A percentile compares a stretch with the other conserved stretches of the same genome.
phyloP scores from a whole-genome alignment of 352 stramenopile species.

The Globisporangium rhizosaccharum region DNA sequence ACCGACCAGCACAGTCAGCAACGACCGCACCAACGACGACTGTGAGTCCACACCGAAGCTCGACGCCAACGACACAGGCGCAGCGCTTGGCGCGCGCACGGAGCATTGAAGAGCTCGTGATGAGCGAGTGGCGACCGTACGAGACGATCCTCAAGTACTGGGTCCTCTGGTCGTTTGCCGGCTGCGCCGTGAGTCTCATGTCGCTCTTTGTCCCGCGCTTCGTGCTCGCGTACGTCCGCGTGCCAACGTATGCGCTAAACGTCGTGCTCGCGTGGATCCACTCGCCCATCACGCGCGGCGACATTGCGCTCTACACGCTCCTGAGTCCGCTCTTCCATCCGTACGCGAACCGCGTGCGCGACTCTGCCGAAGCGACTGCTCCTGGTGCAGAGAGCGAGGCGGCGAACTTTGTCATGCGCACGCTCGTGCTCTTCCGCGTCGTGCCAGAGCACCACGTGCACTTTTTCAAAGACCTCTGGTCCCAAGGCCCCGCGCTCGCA shows the following conservation, averaged over 20 bases:
- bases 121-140: slow-evolving; percentile 61
- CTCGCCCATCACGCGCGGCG: slow-evolving; percentile 61
- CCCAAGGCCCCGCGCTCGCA: slow-evolving; percentile 68
- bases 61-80: background rate
- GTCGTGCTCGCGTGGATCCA: slow-evolving; percentile 80
- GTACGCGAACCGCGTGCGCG: slow-evolving; percentile 64
- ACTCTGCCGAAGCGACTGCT: slow-evolving; percentile 19
- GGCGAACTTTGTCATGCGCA: slow-evolving; percentile 60
- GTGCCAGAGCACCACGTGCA: slow-evolving; percentile 63
- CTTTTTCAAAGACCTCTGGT: slow-evolving; percentile 71
- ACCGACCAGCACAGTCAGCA: background rate
- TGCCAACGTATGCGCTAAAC: slow-evolving; percentile 59
- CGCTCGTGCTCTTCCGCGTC: slow-evolving; percentile 57
- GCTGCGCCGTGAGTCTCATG: slow-evolving; percentile 38
- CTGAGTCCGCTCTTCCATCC: slow-evolving; percentile 64
- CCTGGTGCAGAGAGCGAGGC: slow-evolving; percentile 26
- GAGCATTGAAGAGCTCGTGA: slow-evolving; percentile 11
- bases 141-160: slow-evolving; percentile 84
- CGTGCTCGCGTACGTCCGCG: slow-evolving; percentile 37
- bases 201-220: slow-evolving; percentile 69
- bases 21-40: background rate
- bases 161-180: slow-evolving; percentile 68
- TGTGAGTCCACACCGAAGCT: background rate
- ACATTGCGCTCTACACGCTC: slow-evolving; percentile 67
- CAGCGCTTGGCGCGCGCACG: slow-evolving; percentile 7